Evolutionary conservation across 1,284 basidiomycete species (phyloP), one percentile per base, ranked within the genome.

Genomic region (Trichosporon faecale): DNA sequence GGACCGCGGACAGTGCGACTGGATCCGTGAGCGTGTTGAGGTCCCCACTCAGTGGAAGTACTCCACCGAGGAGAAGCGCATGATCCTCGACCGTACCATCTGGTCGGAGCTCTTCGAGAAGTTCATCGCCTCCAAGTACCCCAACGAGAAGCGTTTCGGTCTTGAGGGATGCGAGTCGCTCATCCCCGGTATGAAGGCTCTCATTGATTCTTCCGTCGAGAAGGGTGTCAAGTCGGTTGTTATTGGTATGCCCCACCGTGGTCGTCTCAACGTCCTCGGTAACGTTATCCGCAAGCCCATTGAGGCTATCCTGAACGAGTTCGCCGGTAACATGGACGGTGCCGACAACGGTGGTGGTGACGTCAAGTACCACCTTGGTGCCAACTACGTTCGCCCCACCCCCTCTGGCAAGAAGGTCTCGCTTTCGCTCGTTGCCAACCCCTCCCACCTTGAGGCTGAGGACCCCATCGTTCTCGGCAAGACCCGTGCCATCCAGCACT

Each of bases 81-180:
- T 97, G 91, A 97, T 99, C 76, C 89, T 99, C 71, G 97, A 99
- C 85, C 93, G 97, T 72, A 90, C 98, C 79, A 98, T 98, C 84
- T 99, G 97, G 97, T 99, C 96, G 31, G 96, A 99, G 83, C 92
- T 93, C 5, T 98, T 99, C 79, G 97, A 99, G 85, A 95, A 96
- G 81, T 99, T 98, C 87, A 95, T 99, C 76, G 91, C 95, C 25
- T 93, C 91, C 87, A 99, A 99, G 85, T 98, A 95, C 85, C 97
- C 97, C 75, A 99, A 98, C 85, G 97, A 99, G 87, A 99, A 99
- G 86, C 92, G 97, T 68, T 99, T 99, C 85, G 97, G 97, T 85
- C 89, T 99, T 67, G 97, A 99, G 85, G 97, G 97, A 73, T 97
- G 95, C 84, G 97, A 99, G 85, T 89, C 94, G 55, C 90, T 99